These are phyloP conservation scores for Tetraselmis chui DNA, from an alignment of 139 green algal genomes.

Conservation along the genomic window DNA sequence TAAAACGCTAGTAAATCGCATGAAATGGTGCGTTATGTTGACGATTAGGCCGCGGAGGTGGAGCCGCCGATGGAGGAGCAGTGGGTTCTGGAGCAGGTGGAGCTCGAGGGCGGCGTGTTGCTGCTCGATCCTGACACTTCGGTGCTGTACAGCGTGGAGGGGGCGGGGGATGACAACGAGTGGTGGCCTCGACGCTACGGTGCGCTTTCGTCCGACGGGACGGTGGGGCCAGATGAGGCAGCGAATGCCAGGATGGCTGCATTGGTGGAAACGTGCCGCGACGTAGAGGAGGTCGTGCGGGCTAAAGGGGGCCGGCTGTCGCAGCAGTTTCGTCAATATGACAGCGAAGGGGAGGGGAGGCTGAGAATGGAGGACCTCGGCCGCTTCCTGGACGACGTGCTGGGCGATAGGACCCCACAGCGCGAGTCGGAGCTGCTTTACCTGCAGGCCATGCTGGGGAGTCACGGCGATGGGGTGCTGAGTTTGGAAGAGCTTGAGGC, in stretches of 20 bases:
- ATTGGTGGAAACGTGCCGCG: conserved; percentile 1
- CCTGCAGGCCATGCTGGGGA: conserved; percentile 23
- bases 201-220: background rate
- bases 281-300: conserved; percentile 26
- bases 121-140: conserved; percentile 16
- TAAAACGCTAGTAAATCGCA: too few species aligned
- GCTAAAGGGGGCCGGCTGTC: conserved; percentile 7
- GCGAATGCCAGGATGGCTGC: background rate
- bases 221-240: background rate
- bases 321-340: conserved; percentile 24
- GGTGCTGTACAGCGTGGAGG: conserved; percentile 14
- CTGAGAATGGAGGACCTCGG: conserved; percentile 26
- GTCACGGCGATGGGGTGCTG: conserved; percentile 30
- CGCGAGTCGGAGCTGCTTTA: conserved; percentile 7
- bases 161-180: background rate
- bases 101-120: background rate
- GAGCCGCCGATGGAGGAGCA: too few species aligned
- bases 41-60: too few species aligned
- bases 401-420: conserved; percentile 3
- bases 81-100: background rate
- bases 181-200: background rate
- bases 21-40: too few species aligned
- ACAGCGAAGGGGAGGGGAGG: conserved; percentile 9
- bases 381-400: conserved; percentile 5
- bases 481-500: conserved; percentile 19